Base-by-base conservation (phyloP, 495 filamentous ascomycete genomes). In the Hypoxylon crocopeplum region DNA sequence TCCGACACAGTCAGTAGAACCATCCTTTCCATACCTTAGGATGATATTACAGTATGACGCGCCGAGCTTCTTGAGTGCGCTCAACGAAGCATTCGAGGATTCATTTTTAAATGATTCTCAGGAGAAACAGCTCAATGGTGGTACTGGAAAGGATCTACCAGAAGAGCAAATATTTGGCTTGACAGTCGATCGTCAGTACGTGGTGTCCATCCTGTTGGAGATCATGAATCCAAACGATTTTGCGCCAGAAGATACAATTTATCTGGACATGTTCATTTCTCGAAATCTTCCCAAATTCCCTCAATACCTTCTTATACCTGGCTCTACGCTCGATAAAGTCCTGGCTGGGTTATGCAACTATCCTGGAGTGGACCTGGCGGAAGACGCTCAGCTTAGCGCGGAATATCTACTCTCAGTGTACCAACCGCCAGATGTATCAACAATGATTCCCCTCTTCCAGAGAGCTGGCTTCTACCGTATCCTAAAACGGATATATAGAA, bases 21-120 rank as follows among this genome's bases (percentile, higher is more conserved):
- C 86, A 1, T 83, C 87, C 0, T 97, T 92, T 65, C 88, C 90
- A 3, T 91, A 93, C 69, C 83, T 98, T 1, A 84, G 88, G 22
- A 82, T 88, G 59, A 87, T 98, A 45, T 79, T 98, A 19, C 83
- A 90, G 44, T 97, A 95, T 58, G 90, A 97, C 70, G 83, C 94
- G 0, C 81, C 90, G 2, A 97, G 91, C 73, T 93, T 97, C 62
- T 82, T 98, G 72, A 97, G 93, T 73, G 92, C 93, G 62, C 75
- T 98, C 15, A 98, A 98, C 62, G 94, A 98, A 73, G 94, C 94
- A 7, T 98, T 98, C 63, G 94, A 98, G 70, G 93, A 98, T 67
- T 79, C 86, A 5, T 98, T 96, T 57, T 80, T 98, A 44, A 98
- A 97, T 66, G 88, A 91, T 39, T 80, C 82, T 7, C 79, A 83